Evolutionary conservation across 2,329 filamentous ascomycete genomes (phyloP).

Genomic region (Colletotrichum orbiculare): DNA sequence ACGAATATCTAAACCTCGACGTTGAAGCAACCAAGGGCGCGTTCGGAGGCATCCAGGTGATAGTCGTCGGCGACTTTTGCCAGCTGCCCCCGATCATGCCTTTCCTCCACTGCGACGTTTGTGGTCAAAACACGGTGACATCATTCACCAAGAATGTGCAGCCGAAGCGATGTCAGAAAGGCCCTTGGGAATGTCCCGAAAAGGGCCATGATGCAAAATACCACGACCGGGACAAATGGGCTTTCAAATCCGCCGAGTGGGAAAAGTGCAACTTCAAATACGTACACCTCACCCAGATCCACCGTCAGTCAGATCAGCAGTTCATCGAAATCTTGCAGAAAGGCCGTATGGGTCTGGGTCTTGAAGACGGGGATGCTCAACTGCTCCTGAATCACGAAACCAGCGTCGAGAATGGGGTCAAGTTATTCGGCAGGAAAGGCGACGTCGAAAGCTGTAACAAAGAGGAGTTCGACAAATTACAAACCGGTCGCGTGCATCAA

Average conservation of each 20-base stretch:
- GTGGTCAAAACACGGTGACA: not conserved
- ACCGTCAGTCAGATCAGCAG: conserved; percentile 64
- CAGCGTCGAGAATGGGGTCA: conserved; percentile 40
- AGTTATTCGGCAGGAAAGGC: not conserved
- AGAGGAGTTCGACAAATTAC: not conserved
- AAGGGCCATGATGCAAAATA: not conserved
- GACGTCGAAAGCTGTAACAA: not conserved
- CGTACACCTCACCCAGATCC: conserved; percentile 64
- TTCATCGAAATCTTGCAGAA: conserved; percentile 69
- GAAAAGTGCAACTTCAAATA: conserved; percentile 62
- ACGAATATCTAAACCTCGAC: not conserved
- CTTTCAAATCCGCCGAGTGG: conserved; percentile 68
- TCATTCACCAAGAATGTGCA: not conserved
- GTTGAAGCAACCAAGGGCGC: not conserved
- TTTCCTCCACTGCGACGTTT: not conserved
- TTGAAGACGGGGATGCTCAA: conserved; percentile 50
- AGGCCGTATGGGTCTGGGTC: conserved; percentile 57
- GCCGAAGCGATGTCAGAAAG: not conserved
- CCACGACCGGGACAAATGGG: conserved; percentile 67
- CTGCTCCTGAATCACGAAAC: conserved; percentile 58
- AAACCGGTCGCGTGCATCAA: too few relatives aligned
- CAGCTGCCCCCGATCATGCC: conserved; percentile 12
- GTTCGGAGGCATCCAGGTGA: conserved; percentile 19
- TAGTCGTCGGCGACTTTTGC: conserved; percentile 22
- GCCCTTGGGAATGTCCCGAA: not conserved